Percentiles rank a stretch among this genome's conserved stretches.
These are phyloP conservation scores for Marchantia polymorpha DNA, from an alignment of 225 moss, liverwort and hornwort species.

Conservation along the genomic window DNA sequence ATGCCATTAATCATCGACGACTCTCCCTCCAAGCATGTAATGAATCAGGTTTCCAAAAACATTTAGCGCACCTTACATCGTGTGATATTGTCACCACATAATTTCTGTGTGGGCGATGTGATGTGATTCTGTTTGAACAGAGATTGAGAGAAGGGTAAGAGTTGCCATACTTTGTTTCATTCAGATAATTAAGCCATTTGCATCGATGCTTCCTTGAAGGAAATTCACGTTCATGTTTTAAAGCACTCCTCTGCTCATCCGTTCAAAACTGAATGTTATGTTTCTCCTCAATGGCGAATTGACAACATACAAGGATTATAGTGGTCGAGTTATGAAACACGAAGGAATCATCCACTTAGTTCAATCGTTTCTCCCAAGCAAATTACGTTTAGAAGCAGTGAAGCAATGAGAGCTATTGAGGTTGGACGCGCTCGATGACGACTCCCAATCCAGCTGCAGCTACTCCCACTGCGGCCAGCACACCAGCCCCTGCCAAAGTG, in stretches of 20 bases:
- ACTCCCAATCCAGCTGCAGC: too few species aligned
- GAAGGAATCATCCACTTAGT: too few species aligned
- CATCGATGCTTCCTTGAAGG: not conserved
- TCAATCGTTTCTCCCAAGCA: too few species aligned
- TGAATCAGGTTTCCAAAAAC: too few species aligned
- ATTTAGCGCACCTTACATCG: not conserved
- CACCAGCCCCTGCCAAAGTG: not conserved
- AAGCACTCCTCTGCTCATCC: not conserved
- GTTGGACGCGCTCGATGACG: too few species aligned
- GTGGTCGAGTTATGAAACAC: conserved; percentile 36
- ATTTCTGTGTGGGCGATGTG: conserved; percentile 35
- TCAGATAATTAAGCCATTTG: not conserved
- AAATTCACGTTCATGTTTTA: not conserved
- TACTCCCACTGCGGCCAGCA: not conserved
- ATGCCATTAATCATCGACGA: too few species aligned
- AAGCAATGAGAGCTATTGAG: too few species aligned
- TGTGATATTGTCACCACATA: conserved; percentile 25
- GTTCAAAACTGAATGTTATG: not conserved
- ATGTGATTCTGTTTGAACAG: conserved; percentile 40
- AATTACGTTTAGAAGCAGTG: too few species aligned
- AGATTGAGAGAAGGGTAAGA: conserved; percentile 38
- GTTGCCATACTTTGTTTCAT: not conserved
- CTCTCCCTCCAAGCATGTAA: too few species aligned
- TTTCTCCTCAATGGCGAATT: conserved; percentile 32
- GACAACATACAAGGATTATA: conserved; percentile 29